Evolutionary conservation across 2,329 filamentous ascomycete genomes (phyloP), one percentile per base, ranked within the genome.

Genomic region (Aspergillus fumigatus): DNA sequence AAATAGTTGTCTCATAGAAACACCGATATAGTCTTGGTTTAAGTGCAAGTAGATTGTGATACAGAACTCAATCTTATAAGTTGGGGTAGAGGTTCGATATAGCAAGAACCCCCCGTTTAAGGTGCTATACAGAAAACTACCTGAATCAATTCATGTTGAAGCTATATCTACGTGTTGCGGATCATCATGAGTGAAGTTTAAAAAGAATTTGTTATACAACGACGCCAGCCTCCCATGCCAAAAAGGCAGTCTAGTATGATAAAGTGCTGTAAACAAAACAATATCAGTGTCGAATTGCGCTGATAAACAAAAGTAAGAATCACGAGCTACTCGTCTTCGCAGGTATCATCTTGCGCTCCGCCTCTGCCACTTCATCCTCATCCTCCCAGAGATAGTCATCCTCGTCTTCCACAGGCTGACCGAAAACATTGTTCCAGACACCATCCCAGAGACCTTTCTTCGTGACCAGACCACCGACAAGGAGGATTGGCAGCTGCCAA

Each of bases 401-500:
- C 1, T 82, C 80, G 1, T 84, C 84, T 21, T 83, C 80, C 1
- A 82, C 80, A 0, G 79, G 78, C 54, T 79, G 75, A 0, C 88
- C 88, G 54, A 84, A 79, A 0, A 89, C 75, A 55, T 84, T 84
- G 55, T 80, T 83, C 86, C 88, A 93, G n/a, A 93, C 84, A 17
- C 92, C 82, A 61, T 86, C 83, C 91, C 90, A 94, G 75, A 96
- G 82, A 0, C 92, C 93, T 77, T 92, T 96, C 82, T 99, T 99
- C 75, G 96, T 90, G 54, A 89, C 84, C 74, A 97, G 87, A 2
- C 92, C 93, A 59, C 97, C 79, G 49, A 97, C 91, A 80, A 99
- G 85, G 45, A 97, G 82, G 26, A 88, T 88, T 0, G 94, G 94
- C 50, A 99, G 74, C 76, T 97, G 92, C 94, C 93, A 97, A 9